Evolutionary conservation across 768 basidiomycete genomes (phyloP), one percentile per base, ranked within the genome.

Genomic region (Tremella yokohamensis): DNA sequence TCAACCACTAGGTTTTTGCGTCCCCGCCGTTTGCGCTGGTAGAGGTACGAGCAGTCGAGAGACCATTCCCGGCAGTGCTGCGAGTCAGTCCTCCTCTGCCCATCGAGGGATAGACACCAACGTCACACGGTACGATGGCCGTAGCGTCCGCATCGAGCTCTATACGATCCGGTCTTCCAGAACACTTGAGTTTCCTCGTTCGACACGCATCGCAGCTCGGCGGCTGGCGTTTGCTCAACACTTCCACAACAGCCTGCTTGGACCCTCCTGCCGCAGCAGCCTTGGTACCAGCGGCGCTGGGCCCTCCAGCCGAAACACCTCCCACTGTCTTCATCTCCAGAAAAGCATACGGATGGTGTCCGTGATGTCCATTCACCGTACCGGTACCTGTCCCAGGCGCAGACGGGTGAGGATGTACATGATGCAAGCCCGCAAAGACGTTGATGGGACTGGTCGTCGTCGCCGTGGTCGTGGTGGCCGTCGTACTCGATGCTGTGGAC

Each of bases 201-300:
- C 65, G n/a, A 37, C 65, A 67, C 19, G 62, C 62, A 63, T 67
- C 65, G 29, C 65, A 67, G 19, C 52, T 54, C 7, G 64, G 64
- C 22, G 64, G 64, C 44, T 65, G 64, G 24, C 61, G 40, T 16
- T 45, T 45, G 22, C 42, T 45, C 22, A 45, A 16, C n/a, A 45
- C 42, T 16, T 45, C 42, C 42, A 45, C 22, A 4, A 45, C 42
- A 45, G 42, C n/a, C 22, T 45, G 42, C 29, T 34, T 34, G 6
- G 29, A 34, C 29, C 29, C 29, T 34, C 29, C 29, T 6, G 29
- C 29, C 29, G 6, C 29, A 34, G 29, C 4, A 4, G 29, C 29
- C 29, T 34, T 34, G 6, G 42, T 16, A 45, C 22, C 42, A 45
- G 15, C 15, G 6, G 6, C 42, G 42, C 42, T 16, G 15, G 42